Evolutionary conservation across 2,329 filamentous ascomycete species (phyloP).

Genomic region (Alternaria sp.): DNA sequence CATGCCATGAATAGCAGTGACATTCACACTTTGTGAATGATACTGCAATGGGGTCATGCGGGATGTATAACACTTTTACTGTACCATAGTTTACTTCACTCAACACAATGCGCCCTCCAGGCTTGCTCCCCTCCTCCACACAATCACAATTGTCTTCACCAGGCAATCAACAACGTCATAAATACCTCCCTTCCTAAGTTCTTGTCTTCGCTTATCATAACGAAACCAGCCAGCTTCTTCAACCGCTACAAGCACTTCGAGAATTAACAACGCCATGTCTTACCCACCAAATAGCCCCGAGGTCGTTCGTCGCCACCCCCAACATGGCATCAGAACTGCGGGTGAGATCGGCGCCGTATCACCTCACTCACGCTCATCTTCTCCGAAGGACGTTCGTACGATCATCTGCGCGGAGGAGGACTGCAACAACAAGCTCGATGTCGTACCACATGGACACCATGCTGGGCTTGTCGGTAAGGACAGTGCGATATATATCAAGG

Average conservation of each 20-base stretch:
- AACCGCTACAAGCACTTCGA: not conserved
- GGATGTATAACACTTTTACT: not conserved
- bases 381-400: not conserved
- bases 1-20: not conserved
- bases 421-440: slow-evolving; percentile 2
- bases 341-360: not conserved
- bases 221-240: not conserved
- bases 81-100: not conserved
- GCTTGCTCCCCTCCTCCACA: not conserved
- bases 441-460: not conserved
- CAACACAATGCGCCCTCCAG: not conserved
- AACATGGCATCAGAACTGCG: not conserved
- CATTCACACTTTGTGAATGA: not conserved
- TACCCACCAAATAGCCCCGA: slow-evolving; percentile 2
- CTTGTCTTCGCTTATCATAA: not conserved
- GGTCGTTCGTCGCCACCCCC: slow-evolving; percentile 1
- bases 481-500: not conserved
- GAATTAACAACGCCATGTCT: not conserved
- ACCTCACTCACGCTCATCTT: not conserved
- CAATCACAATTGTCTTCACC: not conserved
- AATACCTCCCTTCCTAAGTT: not conserved
- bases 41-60: not conserved
- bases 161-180: not conserved
- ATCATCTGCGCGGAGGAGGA: not conserved
- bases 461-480: not conserved